Base-by-base conservation (phyloP, 176 grass and related monocot genomes). In the Paspalum notatum region DNA sequence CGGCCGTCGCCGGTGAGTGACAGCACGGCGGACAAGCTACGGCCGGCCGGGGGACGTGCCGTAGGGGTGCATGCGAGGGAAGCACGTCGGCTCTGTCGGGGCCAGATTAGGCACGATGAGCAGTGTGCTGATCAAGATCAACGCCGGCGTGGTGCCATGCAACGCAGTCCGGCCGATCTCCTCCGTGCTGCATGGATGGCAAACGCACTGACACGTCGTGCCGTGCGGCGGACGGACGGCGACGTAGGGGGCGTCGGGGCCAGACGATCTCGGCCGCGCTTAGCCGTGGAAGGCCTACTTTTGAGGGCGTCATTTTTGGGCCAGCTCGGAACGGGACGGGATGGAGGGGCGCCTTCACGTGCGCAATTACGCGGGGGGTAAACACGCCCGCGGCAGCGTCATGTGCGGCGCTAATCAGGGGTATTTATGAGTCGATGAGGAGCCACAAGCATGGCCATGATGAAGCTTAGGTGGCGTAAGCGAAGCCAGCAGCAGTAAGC, bases 361-460 rank as follows among this genome's bases (percentile, higher is more conserved):
- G 82, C 50, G 25, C 81, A 75, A 68, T 76, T 76, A 76, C 53
- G 51, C 40, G 27, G 39, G 40, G 61, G 71, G 56, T 66, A n/a
- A 56, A 48, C 49, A 32, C 22, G 6, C 41, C 65, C 8, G 48
- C 20, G 22, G 71, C 71, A 42, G 60, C 71, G 39, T 83, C 71
- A 45, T 74, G 81, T 66, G 81, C 71, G 40, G 2, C 71, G 39
- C 81, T 83, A 83, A 76, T 47, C 40, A 11, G n/a, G 62, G 48
- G 13, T 55, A 56, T 80, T 80, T 68, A 80, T 43, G 49, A 18
- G n/a, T 6, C 22, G 62, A 66, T 0, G 49, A 79, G 47, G 18
- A 67, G 47, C 32, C 18, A 53, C 60, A 40, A 50, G 11, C n/a
- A 25, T 45, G 40, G 21, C 2, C 39, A 62, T 47, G 41, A 76